Conservation (phyloP, 2,329 filamentous ascomycete genomes). For the Phaeophleospora eucalypticola region DNA sequence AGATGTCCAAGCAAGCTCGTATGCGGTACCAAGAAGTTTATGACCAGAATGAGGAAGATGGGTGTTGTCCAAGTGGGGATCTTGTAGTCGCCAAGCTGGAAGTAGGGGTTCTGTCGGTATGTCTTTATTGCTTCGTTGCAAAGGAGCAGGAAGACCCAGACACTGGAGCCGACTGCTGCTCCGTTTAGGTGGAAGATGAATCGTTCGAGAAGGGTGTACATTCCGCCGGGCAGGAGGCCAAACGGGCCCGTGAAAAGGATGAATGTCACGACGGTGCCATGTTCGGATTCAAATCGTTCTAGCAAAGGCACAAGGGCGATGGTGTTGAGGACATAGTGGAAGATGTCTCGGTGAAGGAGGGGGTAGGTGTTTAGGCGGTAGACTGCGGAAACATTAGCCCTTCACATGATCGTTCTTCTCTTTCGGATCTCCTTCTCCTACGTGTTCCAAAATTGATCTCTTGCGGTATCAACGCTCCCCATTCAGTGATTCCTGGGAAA, state of each 20-base stretch:
- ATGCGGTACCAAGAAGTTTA: constrained; percentile 71
- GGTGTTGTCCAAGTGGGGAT: constrained; percentile 93
- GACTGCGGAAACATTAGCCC: constrained; percentile 52
- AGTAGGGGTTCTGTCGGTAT: constrained; percentile 73
- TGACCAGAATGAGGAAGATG: constrained; percentile 68
- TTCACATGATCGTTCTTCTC: neutral
- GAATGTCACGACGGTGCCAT: constrained; percentile 84
- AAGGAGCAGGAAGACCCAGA: constrained; percentile 89
- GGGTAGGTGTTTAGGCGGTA: constrained; percentile 92
- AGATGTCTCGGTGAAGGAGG: constrained; percentile 73
- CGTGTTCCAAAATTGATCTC: constrained; percentile 68
- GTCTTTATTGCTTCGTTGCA: constrained; percentile 82
- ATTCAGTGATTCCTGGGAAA: constrained; percentile 67
- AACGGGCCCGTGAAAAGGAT: constrained; percentile 76
- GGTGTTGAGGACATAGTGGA: constrained; percentile 77
- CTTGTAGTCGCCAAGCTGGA: constrained; percentile 60
- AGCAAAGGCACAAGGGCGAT: constrained; percentile 79
- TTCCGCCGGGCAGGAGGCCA: constrained; percentile 63
- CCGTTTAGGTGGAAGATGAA: constrained; percentile 68
- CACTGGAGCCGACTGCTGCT: constrained; percentile 75
- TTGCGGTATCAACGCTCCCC: constrained; percentile 74
- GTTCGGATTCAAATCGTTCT: constrained; percentile 88
- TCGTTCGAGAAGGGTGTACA: constrained; percentile 77
- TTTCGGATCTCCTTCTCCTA: constrained; percentile 44
- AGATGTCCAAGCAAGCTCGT: constrained; percentile 84